Evolutionary conservation across 441 rosid species (phyloP).

Genomic region (Syzygium malaccense): DNA sequence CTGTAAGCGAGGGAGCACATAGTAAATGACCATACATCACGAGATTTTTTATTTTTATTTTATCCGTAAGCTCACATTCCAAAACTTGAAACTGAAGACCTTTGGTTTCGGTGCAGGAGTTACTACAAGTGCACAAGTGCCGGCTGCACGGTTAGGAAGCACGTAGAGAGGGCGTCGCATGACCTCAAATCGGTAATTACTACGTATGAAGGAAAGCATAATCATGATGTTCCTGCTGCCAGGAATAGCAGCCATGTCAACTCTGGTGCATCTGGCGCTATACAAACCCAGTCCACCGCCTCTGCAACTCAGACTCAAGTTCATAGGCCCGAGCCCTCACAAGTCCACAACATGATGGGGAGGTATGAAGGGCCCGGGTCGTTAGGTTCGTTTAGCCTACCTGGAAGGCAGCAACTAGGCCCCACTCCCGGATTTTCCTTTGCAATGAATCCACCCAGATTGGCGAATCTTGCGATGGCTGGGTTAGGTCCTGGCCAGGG

Average conservation of each 20-base stretch:
- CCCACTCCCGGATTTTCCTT: constrained; percentile 43
- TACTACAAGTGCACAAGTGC: constrained; percentile 94
- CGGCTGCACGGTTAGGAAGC: constrained; percentile 91
- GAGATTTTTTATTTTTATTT: not conserved
- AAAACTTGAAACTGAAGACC: not conserved
- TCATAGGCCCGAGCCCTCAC: constrained; percentile 43
- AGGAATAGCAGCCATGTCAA: constrained; percentile 79
- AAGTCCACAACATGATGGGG: constrained; percentile 42
- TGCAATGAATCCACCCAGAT: constrained; percentile 45
- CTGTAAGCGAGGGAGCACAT: not conserved
- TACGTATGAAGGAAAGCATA: constrained; percentile 96
- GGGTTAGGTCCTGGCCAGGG: constrained; percentile 52
- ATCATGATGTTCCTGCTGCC: constrained; percentile 88
- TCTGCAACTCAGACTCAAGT: constrained; percentile 26
- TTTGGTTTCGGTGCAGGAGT: constrained; percentile 48
- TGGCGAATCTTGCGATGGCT: constrained; percentile 57
- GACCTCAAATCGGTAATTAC: constrained; percentile 91
- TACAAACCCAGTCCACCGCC: constrained; percentile 20
- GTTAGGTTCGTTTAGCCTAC: constrained; percentile 38
- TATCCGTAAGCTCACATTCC: not conserved
- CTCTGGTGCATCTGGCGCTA: constrained; percentile 19
- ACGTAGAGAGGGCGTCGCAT: constrained; percentile 96
- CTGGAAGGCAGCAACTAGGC: constrained; percentile 53
- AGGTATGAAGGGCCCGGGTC: constrained; percentile 34
- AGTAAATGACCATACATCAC: not conserved